These are phyloP conservation scores for Gossypium turneri DNA, from an alignment of 345 rosid species.

Conservation along the genomic window DNA sequence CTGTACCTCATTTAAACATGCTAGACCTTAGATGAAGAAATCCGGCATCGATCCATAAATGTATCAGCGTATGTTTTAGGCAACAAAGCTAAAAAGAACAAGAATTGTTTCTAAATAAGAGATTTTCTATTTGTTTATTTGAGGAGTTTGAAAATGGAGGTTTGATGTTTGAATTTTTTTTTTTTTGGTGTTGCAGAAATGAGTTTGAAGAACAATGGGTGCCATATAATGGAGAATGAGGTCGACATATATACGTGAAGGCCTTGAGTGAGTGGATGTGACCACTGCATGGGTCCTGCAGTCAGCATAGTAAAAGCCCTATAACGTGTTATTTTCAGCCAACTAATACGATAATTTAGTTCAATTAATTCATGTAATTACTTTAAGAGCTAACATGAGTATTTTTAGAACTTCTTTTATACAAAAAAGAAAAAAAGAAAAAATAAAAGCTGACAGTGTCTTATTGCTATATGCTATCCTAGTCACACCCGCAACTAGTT, in stretches of 20 bases:
- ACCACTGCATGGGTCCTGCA: neutral
- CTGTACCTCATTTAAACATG: slow-evolving; percentile 31
- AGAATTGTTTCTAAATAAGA: too few species aligned
- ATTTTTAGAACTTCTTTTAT: neutral
- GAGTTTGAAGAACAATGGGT: neutral
- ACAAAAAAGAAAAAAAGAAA: too few species aligned
- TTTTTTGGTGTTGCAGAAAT: too few species aligned
- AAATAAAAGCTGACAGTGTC: neutral
- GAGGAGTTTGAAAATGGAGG: neutral
- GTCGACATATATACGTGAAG: neutral
- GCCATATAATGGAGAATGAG: neutral
- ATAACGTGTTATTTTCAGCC: neutral
- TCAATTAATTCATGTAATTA: too few species aligned
- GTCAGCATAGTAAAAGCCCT: neutral
- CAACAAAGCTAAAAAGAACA: too few species aligned
- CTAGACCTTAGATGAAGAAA: slow-evolving; percentile 28
- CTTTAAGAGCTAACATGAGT: too few species aligned
- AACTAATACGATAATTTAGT: too few species aligned
- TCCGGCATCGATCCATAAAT: neutral
- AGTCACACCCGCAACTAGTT: neutral
- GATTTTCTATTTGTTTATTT: neutral
- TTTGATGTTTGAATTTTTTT: neutral
- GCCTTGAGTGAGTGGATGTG: neutral
- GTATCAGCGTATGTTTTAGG: too few species aligned
- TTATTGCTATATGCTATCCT: neutral